Conservation (phyloP, 2,329 filamentous ascomycete genomes). For the Mycosphaerella sp. region DNA sequence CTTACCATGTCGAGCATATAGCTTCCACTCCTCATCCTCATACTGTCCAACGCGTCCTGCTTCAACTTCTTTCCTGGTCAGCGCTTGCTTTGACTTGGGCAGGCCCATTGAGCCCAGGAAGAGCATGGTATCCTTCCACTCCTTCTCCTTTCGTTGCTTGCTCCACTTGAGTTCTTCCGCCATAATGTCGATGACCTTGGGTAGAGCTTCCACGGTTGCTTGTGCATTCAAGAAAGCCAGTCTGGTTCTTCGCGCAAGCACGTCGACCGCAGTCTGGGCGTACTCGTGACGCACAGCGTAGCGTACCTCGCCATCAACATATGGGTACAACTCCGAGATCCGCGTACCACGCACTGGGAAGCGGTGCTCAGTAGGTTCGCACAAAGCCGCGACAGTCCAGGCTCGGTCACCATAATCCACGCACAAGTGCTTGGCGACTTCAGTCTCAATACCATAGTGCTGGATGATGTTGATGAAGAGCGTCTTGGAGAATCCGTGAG, state of each 20-base stretch:
- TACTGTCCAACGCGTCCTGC: slow-evolving; percentile 47
- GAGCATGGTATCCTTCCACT: slow-evolving; percentile 67
- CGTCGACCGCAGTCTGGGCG: slow-evolving; percentile 83
- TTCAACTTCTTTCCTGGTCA: slow-evolving; percentile 56
- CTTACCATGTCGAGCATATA: slow-evolving; percentile 48
- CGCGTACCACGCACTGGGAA: slow-evolving; percentile 80
- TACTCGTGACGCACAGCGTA: slow-evolving; percentile 87
- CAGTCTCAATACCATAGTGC: slow-evolving; percentile 85
- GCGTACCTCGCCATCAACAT: slow-evolving; percentile 84
- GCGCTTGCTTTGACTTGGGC: slow-evolving; percentile 49
- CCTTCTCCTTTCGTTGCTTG: slow-evolving; percentile 61
- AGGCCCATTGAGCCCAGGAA: slow-evolving; percentile 59
- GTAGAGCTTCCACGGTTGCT: slow-evolving; percentile 78
- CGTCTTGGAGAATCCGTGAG: slow-evolving; percentile 81
- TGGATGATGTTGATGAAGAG: slow-evolving; percentile 94
- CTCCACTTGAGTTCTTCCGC: slow-evolving; percentile 76
- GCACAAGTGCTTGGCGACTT: slow-evolving; percentile 82
- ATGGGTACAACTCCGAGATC: slow-evolving; percentile 76
- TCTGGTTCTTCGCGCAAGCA: slow-evolving; percentile 76
- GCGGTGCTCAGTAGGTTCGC: slow-evolving; percentile 65
- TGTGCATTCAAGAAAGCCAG: slow-evolving; percentile 89
- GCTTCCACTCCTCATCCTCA: slow-evolving; percentile 44
- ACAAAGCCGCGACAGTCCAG: slow-evolving; percentile 81
- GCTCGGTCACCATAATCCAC: slow-evolving; percentile 87
- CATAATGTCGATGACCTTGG: slow-evolving; percentile 85